Percentiles rank a stretch among this genome's conserved stretches.
These are phyloP conservation scores for Knufia fluminis DNA, from an alignment of 2,329 filamentous ascomycete genomes.

Conservation along the genomic window DNA sequence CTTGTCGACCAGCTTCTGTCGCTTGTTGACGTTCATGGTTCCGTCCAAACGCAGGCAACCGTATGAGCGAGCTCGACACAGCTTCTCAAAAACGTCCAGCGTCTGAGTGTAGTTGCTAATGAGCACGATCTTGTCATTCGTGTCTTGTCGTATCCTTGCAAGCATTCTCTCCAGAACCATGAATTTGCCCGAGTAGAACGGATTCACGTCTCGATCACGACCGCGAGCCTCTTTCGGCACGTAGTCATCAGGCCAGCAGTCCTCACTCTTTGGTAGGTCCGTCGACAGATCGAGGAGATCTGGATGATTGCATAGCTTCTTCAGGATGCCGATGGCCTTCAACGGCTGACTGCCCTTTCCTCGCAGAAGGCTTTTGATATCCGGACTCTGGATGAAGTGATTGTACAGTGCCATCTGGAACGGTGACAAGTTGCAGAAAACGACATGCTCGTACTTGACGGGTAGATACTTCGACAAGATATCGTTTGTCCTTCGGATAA, in stretches of 20 bases:
- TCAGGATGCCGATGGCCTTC: conserved; percentile 92
- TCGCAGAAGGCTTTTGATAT: conserved; percentile 81
- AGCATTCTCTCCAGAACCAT: conserved; percentile 97
- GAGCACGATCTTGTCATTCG: conserved; percentile 97
- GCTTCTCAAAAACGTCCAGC: conserved; percentile 81
- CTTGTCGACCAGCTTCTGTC: conserved; percentile 91
- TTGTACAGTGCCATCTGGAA: conserved; percentile 94
- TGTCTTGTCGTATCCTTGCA: conserved; percentile 85
- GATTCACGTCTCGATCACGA: conserved; percentile 81
- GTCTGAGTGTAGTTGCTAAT: conserved; percentile 99
- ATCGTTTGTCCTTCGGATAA: conserved; percentile 95
- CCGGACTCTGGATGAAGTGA: conserved; percentile 90
- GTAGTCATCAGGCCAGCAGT: conserved; percentile 74
- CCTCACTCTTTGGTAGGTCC: conserved; percentile 80
- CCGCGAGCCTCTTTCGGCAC: conserved; percentile 79
- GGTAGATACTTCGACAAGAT: conserved; percentile 95
- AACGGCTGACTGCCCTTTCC: conserved; percentile 93
- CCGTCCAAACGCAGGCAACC: conserved; percentile 85
- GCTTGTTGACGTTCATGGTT: conserved; percentile 95
- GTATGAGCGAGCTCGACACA: conserved; percentile 78
- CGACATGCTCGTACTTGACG: conserved; percentile 97
- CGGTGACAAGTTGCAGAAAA: conserved; percentile 88
- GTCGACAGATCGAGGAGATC: conserved; percentile 75
- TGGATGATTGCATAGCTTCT: conserved; percentile 97
- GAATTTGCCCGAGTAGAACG: conserved; percentile 98